These are phyloP conservation scores for Clonostachys chloroleuca DNA, from an alignment of 2,329 filamentous ascomycete genomes.

Conservation along the genomic window DNA sequence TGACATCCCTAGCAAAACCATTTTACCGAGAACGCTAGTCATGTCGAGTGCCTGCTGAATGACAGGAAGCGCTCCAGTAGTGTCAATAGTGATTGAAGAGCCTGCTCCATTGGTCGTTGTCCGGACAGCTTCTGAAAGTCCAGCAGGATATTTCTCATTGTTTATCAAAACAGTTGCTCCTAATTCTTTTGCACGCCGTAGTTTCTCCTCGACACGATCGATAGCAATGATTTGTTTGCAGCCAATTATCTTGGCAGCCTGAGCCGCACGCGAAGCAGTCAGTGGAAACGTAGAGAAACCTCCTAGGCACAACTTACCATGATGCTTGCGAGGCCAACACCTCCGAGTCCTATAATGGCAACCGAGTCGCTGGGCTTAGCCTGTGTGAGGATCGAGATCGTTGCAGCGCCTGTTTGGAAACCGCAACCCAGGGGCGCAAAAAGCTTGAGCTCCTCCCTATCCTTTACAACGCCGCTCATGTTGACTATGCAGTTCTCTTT, in stretches of 20 bases:
- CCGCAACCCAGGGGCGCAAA: slow-evolving; percentile 18
- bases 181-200: slow-evolving; percentile 18
- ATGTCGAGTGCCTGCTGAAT: slow-evolving; percentile 34
- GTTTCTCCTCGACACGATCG: slow-evolving; percentile 14
- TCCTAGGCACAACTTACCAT: too few relatives aligned
- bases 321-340: slow-evolving; percentile 23
- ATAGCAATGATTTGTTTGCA: slow-evolving; percentile 20
- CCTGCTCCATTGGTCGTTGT: slow-evolving; percentile 38
- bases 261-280: too few relatives aligned
- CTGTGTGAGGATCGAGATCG: slow-evolving; percentile 21
- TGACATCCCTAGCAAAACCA: slow-evolving; percentile 45
- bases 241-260: slow-evolving; percentile 17
- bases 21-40: slow-evolving; percentile 36
- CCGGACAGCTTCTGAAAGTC: slow-evolving; percentile 16
- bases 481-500: neutral
- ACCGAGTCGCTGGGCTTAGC: slow-evolving; percentile 13
- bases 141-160: too few relatives aligned
- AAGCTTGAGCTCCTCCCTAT: slow-evolving; percentile 4
- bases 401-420: slow-evolving; percentile 28
- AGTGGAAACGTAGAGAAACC: too few relatives aligned
- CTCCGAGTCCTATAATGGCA: slow-evolving; percentile 24
- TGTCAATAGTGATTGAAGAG: slow-evolving; percentile 41
- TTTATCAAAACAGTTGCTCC: slow-evolving; percentile 24
- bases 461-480: slow-evolving; percentile 1
- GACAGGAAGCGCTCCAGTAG: slow-evolving; percentile 34